Conservation (phyloP, 2,329 filamentous ascomycete species). For the Aspergillus sp. region DNA sequence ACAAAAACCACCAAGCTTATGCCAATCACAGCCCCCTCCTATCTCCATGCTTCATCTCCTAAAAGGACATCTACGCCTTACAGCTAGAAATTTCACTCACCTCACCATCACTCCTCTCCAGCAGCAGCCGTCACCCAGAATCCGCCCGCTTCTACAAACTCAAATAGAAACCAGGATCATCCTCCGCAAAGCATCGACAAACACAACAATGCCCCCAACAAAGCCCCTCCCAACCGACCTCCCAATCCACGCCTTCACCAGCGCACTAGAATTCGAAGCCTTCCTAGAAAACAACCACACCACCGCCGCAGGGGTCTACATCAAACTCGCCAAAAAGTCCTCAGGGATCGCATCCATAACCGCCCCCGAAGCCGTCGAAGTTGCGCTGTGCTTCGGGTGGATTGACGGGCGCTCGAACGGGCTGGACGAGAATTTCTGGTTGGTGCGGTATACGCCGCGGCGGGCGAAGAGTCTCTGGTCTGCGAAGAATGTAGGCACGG, state of each 20-base stretch:
- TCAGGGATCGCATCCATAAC: slow-evolving; percentile 47
- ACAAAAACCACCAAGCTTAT: background rate
- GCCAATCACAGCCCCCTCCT: background rate
- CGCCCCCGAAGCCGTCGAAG: slow-evolving; percentile 53
- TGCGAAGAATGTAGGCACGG: slow-evolving; percentile 57
- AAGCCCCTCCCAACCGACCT: slow-evolving; percentile 21
- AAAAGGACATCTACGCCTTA: background rate
- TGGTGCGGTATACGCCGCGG: slow-evolving; percentile 61
- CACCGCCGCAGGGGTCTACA: slow-evolving; percentile 44
- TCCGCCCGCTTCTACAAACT: too few species aligned
- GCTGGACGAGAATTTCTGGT: slow-evolving; percentile 50
- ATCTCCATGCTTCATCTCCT: background rate
- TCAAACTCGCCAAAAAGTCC: slow-evolving; percentile 52
- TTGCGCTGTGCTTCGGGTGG: slow-evolving; percentile 62
- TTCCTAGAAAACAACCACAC: slow-evolving; percentile 45
- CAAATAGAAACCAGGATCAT: background rate
- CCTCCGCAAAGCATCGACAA: background rate
- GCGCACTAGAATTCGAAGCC: slow-evolving; percentile 31
- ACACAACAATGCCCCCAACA: background rate
- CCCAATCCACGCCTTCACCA: slow-evolving; percentile 29
- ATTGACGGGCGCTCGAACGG: slow-evolving; percentile 58
- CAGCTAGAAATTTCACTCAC: background rate
- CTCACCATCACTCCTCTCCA: background rate
- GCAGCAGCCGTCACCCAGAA: background rate
- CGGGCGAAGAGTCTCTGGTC: slow-evolving; percentile 59